These are phyloP conservation scores for Teratosphaeria gauchensis DNA, from an alignment of 2,329 filamentous ascomycete species.

Conservation along the genomic window DNA sequence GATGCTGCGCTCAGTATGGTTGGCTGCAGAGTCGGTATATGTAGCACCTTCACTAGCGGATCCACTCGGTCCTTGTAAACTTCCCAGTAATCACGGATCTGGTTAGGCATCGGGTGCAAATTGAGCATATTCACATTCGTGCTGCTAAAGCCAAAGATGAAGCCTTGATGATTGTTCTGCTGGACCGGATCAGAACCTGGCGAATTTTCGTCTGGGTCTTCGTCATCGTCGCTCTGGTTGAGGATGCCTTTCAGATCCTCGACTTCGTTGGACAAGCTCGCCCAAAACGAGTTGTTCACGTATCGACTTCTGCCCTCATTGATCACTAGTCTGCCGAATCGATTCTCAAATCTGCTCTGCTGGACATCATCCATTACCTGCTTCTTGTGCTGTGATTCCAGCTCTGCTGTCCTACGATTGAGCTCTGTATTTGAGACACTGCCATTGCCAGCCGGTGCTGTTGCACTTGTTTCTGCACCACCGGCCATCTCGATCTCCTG, in stretches of 20 bases:
- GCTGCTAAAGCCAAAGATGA: conserved; percentile 64
- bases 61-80: conserved; percentile 66
- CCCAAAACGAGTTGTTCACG: conserved; percentile 66
- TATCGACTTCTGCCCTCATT: conserved; percentile 63
- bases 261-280: conserved; percentile 64
- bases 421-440: neutral
- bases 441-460: neutral
- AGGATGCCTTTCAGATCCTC: conserved; percentile 54
- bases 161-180: conserved; percentile 53
- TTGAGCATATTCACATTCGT: conserved; percentile 56
- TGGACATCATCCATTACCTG: conserved; percentile 18
- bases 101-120: conserved; percentile 56
- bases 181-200: conserved; percentile 25
- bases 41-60: conserved; percentile 60
- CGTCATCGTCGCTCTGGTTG: conserved; percentile 52
- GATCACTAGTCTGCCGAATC: conserved; percentile 60
- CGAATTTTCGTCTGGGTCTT: conserved; percentile 38
- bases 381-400: conserved; percentile 9
- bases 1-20: conserved; percentile 52
- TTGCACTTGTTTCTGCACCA: neutral
- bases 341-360: conserved; percentile 26
- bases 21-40: conserved; percentile 56
- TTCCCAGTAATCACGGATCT: conserved; percentile 59
- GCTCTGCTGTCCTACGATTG: neutral
- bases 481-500: conserved; percentile 1